Evolutionary conservation across 352 stramenopile genomes (phyloP), one percentile per base, ranked within the genome.

Genomic region (Thalassiosira pacifica): DNA sequence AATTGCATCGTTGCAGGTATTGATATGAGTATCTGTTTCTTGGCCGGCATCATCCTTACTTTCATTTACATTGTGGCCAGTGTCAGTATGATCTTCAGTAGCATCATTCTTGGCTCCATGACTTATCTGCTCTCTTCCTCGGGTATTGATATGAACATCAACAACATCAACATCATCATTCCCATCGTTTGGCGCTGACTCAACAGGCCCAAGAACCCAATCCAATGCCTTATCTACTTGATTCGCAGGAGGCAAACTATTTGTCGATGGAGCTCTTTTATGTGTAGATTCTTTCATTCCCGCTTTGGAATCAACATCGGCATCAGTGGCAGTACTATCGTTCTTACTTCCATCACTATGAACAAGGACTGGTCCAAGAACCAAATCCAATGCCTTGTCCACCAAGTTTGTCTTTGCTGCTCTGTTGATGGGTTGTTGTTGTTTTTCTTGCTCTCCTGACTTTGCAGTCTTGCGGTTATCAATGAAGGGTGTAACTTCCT

Each of bases 391-490:
- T 32, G 5, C 45, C 22, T 75, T 66, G 37, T 64, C 45, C 27
- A 61, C 18, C 31, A 26, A 18, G 13, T 42, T 60, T 32, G 13
- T 72, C 45, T 57, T 57, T n/a, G 10, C 34, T 42, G 34, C 34
- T 42, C 10, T 42, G 34, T 4, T 42, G 10, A 42, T 42, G 34
- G 34, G 34, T 42, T 42, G 34, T 42, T 42, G 4, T 10, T 10
- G 45, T 22, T 57, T 57, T 13, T 57, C 37, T 48, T 48, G 24
- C 8, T 37, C 29, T 72, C 3, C 29, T 31, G n/a, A 24, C 29
- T 31, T 72, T 34, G 19, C 65, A 29, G 48, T 32, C 69, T 77
- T 77, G 26, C 69, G 69, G 31, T 77, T 77, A 32, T 77, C 13
- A 26, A 31, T 55, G 1, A 77, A 24, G 16, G 69, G 69, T n/a